Evolutionary conservation across 257 asterid species (phyloP), one percentile per base, ranked within the genome.

Genomic region (Plectranthus barbatus): DNA sequence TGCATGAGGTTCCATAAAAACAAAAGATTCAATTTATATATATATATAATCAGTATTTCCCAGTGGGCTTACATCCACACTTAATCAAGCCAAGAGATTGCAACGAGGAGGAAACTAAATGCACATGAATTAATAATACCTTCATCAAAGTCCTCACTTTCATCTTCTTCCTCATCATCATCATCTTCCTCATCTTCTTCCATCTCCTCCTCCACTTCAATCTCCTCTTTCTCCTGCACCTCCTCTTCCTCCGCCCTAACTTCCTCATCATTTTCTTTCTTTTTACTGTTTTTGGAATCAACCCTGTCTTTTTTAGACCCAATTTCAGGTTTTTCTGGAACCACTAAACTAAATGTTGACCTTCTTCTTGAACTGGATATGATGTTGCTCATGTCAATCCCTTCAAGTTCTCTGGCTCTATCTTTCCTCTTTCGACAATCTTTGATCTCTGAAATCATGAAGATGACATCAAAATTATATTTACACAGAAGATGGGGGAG

Each of bases 401-500:
- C 99, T 81, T 92, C 99, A 53, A 92, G 92, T 79, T 92, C 99
- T 81, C 74, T 87, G 52, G 91, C 97, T 62, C 72, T 89, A 40
- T 89, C 91, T 81, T 86, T 92, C 82, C 80, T 89, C 86, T 76
- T 89, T 76, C 63, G 82, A 71, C 95, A 91, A 61, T 89, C 94
- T 69, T 85, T 86, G 64, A 89, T 92, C 75, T 92, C 97, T 92
- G 80, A 34, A 69, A 60, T 50, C 60, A 57, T 53, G 58, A 42
- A 67, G 9, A 29, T 59, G 49, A 20, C 50, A 71, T 29, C 45
- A 74, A 76, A 63, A 75, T 63, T 74, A 52, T 50, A 74, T 50
- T 52, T 67, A 67, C 42, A 33, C 8, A 9, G 17, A 20, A 7
- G 0, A 29, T 9, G 58, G 46, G 15, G 48, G 2, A 3, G 55